Evolutionary conservation across 78 protist species (phyloP), one percentile per base, ranked within the genome.

Genomic region (Emiliania huxleyi): DNA sequence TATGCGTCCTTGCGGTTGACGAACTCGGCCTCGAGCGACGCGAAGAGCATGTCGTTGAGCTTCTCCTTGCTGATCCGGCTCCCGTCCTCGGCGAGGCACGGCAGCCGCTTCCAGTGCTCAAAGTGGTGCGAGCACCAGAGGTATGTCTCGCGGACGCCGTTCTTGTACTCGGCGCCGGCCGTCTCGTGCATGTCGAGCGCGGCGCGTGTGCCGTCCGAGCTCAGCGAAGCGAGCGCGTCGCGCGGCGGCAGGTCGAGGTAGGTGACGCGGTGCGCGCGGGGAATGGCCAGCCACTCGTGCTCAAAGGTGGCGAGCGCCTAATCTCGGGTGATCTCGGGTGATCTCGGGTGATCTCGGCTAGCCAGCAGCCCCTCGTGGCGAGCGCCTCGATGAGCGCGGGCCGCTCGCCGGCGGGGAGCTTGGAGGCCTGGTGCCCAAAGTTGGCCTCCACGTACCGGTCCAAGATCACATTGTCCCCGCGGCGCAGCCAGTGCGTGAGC

Each of bases 151-250:
- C 90, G 56, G 33, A 92, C 91, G 12, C n/a, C 75, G n/a, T 35
- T 0, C 89, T 92, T 92, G 88, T 85, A 85, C 23, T 43, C 35
- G 19, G 4, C 42, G 37, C 73, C 49, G 0, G 90, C 90, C 23
- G 40, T 92, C 69, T 92, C 94, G 79, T 92, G 91, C 37, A 84
- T 84, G 83, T 92, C 94, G 38, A 92, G 87, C 33, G 6, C 85
- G 55, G 48, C 48, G 35, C 94, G 94, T 19, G 90, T 81, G 35
- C 22, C 33, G 55, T 62, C 75, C 8, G 75, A 62, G 2, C 75
- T 33, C 37, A 92, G 4, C 43, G 94, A 83, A 29, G 1, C 1
- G 37, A 35, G n/a, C 26, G 94, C 94, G 15, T 21, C 35, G 15
- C 0, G 22, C 22, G 90, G 94, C n/a, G 56, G 69, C 29, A 92